Evolutionary conservation across 2,329 filamentous ascomycete genomes (phyloP).

Genomic region (Apiospora sp.): DNA sequence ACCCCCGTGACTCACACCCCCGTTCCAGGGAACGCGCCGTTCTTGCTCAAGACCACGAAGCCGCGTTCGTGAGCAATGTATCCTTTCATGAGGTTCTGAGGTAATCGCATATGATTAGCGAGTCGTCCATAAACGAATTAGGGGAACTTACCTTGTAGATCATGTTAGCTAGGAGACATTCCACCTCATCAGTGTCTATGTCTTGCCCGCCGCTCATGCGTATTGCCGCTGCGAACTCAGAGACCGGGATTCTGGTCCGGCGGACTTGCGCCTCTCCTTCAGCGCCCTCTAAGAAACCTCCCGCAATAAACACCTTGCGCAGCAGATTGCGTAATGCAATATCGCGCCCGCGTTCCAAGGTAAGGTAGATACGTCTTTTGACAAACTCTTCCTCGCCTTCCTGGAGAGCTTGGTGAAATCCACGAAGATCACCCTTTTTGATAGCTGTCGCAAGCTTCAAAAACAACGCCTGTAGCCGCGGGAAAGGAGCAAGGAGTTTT

Average conservation of each 20-base stretch:
- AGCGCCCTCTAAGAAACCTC: constrained; percentile 81
- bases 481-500: constrained; percentile 76
- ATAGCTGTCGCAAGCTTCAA: constrained; percentile 81
- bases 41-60: constrained; percentile 92
- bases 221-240: constrained; percentile 86
- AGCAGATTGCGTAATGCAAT: constrained; percentile 91
- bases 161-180: constrained; percentile 93
- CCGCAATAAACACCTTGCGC: constrained; percentile 87
- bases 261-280: constrained; percentile 70
- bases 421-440: constrained; percentile 79
- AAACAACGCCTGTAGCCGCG: constrained; percentile 80
- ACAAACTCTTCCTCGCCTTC: constrained; percentile 92
- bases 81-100: constrained; percentile 91
- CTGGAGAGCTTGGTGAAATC: constrained; percentile 83
- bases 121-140: background rate
- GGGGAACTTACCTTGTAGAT: constrained; percentile 84
- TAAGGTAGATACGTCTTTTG: constrained; percentile 91
- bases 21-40: constrained; percentile 91
- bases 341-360: constrained; percentile 89
- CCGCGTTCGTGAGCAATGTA: constrained; percentile 93
- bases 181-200: constrained; percentile 90
- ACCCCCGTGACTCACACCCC: constrained; percentile 59
- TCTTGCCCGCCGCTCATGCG: constrained; percentile 73
- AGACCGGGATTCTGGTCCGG: constrained; percentile 80
- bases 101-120: constrained; percentile 29